Conservation (phyloP, 495 filamentous ascomycete species). For the Hypoxylon intermedium region DNA sequence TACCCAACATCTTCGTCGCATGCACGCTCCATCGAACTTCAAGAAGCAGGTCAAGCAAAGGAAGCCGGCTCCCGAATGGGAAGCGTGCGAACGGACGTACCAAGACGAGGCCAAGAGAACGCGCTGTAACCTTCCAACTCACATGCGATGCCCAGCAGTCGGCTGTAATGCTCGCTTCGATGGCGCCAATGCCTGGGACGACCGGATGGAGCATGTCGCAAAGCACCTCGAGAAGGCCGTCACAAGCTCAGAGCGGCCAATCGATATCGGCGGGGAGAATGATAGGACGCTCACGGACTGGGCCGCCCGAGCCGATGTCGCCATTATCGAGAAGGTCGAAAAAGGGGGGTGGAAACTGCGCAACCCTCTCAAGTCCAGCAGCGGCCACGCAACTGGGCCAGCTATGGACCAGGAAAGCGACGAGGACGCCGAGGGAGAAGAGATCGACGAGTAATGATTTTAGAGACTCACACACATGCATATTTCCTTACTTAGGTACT, state of each 20-base stretch:
- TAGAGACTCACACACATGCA: neutral
- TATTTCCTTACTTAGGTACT: slow-evolving; percentile 8
- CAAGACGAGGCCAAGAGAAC: slow-evolving; percentile 64
- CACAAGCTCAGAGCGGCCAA: slow-evolving; percentile 38
- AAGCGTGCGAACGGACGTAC: slow-evolving; percentile 54
- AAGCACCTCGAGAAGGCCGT: slow-evolving; percentile 72
- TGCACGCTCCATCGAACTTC: slow-evolving; percentile 67
- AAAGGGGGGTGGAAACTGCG: slow-evolving; percentile 42
- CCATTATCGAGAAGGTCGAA: slow-evolving; percentile 46
- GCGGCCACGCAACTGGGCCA: neutral
- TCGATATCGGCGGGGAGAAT: slow-evolving; percentile 48
- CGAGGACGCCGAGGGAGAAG: slow-evolving; percentile 42
- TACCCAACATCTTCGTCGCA: slow-evolving; percentile 84
- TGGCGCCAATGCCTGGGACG: slow-evolving; percentile 74
- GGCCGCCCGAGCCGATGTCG: slow-evolving; percentile 50
- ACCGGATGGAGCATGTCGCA: slow-evolving; percentile 89
- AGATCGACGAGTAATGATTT: slow-evolving; percentile 35
- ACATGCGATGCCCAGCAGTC: slow-evolving; percentile 68
- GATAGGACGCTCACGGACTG: slow-evolving; percentile 54
- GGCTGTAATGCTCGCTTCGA: slow-evolving; percentile 66
- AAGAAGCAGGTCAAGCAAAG: slow-evolving; percentile 51
- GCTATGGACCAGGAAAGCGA: slow-evolving; percentile 17
- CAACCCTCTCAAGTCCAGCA: slow-evolving; percentile 43
- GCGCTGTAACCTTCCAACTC: slow-evolving; percentile 66
- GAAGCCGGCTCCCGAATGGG: slow-evolving; percentile 49